Evolutionary conservation across 306 rosid genomes (phyloP), one percentile per base, ranked within the genome.

Genomic region (Delonix regia): DNA sequence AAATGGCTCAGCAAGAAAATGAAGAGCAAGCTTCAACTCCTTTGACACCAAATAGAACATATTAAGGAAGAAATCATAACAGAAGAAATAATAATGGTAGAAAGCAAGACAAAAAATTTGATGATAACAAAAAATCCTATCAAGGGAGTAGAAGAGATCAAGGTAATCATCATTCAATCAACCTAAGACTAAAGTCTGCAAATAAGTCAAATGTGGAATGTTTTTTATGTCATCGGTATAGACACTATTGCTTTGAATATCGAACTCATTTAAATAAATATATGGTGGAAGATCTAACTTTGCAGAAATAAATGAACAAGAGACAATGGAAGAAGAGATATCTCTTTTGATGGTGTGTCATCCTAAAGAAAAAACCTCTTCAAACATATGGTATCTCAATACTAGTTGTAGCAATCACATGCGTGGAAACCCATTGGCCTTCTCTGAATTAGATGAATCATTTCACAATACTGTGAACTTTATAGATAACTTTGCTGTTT

Each of bases 181-280:
- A 2, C 1, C 1, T 3, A 16, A 59, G 1, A 18, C n/a, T 36
- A 74, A 74, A 69, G 53, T 61, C 2, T 5, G 7, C 4, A 76
- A 48, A 71, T 44, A 80, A 72, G 33, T 61, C 74, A 0, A 51
- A n/a, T 4, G 25, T 80, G 2, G 59, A 80, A 18, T 73, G 83
- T 1, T 73, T 16, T 14, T 4, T 9, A 4, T 80, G 79, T 51
- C 74, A 80, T 8, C 51, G 5, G 66, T 63, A 14, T 72, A 72
- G 73, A 0, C 83, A 79, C 28, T 79, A 61, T 19, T 3, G 38
- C 0, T 36, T 24, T 0, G 57, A 72, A 27, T 79, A 65, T 38
- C 10, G 0, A 7, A 71, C 45, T 22, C 62, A 48, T 2, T 19
- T 68, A 5, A 4, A 6, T 2, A 14, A 0, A 0, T 18, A 15